phyloP scores from a whole-genome alignment of 306 rosid genomes.

The Quillaja saponaria region DNA sequence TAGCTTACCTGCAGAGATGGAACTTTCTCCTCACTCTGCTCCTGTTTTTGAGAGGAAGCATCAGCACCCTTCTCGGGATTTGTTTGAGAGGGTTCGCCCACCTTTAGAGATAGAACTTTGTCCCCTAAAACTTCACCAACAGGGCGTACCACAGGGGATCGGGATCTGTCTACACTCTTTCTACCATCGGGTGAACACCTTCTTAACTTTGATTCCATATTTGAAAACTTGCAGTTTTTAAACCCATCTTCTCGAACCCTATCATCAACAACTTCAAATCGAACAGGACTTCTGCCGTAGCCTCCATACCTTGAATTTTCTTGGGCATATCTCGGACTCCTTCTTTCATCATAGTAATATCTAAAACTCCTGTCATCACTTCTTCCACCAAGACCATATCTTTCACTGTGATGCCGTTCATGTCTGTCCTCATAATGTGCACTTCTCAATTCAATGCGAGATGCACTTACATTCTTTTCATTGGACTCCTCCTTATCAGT shows the following conservation, averaged over 20 bases:
- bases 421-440: conserved; percentile 29
- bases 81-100: conserved; percentile 38
- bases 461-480: conserved; percentile 44
- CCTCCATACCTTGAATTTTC: conserved; percentile 46
- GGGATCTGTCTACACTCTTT: conserved; percentile 31
- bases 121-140: conserved; percentile 27
- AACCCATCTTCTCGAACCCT: conserved; percentile 56
- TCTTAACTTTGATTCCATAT: conserved; percentile 42
- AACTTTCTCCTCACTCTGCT: no score
- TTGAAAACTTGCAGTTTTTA: conserved; percentile 40
- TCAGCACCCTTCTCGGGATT: conserved; percentile 29
- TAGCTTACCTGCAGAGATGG: no score
- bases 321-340: conserved; percentile 59
- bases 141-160: conserved; percentile 27
- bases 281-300: conserved; percentile 42
- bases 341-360: conserved; percentile 64
- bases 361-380: conserved; percentile 37
- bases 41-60: conserved; percentile 14
- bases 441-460: conserved; percentile 39
- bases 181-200: conserved; percentile 32
- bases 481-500: conserved; percentile 46
- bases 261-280: conserved; percentile 83
- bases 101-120: conserved; percentile 34
- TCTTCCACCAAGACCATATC: conserved; percentile 44
- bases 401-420: conserved; percentile 22